Base-by-base conservation (phyloP, 2,329 filamentous ascomycete species). In the Talaromyces sp. region DNA sequence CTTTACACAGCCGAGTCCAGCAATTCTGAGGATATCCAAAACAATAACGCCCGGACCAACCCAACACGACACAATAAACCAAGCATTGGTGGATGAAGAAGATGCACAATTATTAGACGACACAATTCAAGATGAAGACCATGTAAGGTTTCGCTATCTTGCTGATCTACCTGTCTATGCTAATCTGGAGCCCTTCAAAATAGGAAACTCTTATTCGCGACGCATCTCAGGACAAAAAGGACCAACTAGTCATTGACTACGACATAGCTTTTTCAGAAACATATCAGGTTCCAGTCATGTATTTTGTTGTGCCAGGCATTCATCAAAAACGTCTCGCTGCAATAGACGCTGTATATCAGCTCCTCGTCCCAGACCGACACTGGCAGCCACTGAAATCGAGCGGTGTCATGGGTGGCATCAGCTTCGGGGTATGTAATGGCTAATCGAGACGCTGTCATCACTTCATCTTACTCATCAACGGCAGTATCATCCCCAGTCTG, bases 401-500 rank as follows among this genome's bases (percentile, higher is more conserved):
- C 52, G 87, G 88, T 35, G 79, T 85, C 26, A 84, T 90, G 67
- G 89, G 89, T 51, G 89, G 87, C 64, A 88, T 93, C 70, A 91
- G 89, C 67, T 84, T 86, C 71, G 88, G 89, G 69, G 90, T 92
- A 80, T 49, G 60, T 64, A n/a, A 58, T 59, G 41, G 41, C 59
- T 29, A 52, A 27, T 52, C 13, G 19, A 29, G 49, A 50, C 55
- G 46, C 58, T 41, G 32, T 53, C 54, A 43, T 38, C 31, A 58
- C 64, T 63, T 62, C 56, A 62, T 64, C 58, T 66, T 58, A 66
- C 72, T 75, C 73, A 77, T 75, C 65, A 66, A 68, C 67, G 63
- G 72, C 76, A 93, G 86, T 87, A 96, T 75, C 92, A 98, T 81
- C 93, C 95, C 57, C 76, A 90, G 62, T 90, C 87, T 61, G 89